These are phyloP conservation scores for Dysphania ambrosioides DNA, from an alignment of 148 eudicot genomes.

Conservation along the genomic window DNA sequence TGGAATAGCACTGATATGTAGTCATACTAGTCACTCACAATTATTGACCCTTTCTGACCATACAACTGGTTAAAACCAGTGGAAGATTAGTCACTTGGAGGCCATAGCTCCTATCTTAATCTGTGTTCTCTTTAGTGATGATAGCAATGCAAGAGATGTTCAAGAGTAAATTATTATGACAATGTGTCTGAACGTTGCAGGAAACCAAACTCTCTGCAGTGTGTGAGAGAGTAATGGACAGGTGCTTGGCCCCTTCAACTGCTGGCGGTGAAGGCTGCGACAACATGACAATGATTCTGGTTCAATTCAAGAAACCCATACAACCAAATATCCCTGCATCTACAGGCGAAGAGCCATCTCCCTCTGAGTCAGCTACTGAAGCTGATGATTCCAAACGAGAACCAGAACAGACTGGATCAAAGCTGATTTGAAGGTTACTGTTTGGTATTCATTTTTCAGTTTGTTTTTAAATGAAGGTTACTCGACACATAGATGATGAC, in stretches of 20 bases:
- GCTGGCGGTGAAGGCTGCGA: slow-evolving; percentile 97
- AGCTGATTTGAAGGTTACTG: slow-evolving; percentile 17
- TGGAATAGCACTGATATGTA: background rate
- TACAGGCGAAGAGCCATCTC: slow-evolving; percentile 32
- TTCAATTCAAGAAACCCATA: slow-evolving; percentile 68
- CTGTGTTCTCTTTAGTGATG: background rate
- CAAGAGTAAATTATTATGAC: background rate
- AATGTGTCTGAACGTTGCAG: slow-evolving; percentile 36
- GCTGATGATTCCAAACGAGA: slow-evolving; percentile 16
- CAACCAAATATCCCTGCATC: slow-evolving; percentile 23
- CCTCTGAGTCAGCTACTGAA: slow-evolving; percentile 25
- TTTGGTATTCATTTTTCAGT: slow-evolving; percentile 7
- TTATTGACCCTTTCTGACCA: too few species aligned
- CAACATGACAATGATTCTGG: slow-evolving; percentile 96
- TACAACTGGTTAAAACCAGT: too few species aligned
- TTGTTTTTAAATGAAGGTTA: slow-evolving; percentile 22
- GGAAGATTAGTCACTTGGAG: too few species aligned
- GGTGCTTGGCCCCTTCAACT: slow-evolving; percentile 90
- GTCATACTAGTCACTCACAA: too few species aligned
- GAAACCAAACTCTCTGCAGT: slow-evolving; percentile 77
- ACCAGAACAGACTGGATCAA: slow-evolving; percentile 38
- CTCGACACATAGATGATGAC: background rate
- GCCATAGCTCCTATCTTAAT: too few species aligned
- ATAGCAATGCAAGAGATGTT: background rate
- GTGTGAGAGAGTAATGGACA: slow-evolving; percentile 77